Conservation (phyloP, 257 asterid species). For the Gardenia jasminoides region DNA sequence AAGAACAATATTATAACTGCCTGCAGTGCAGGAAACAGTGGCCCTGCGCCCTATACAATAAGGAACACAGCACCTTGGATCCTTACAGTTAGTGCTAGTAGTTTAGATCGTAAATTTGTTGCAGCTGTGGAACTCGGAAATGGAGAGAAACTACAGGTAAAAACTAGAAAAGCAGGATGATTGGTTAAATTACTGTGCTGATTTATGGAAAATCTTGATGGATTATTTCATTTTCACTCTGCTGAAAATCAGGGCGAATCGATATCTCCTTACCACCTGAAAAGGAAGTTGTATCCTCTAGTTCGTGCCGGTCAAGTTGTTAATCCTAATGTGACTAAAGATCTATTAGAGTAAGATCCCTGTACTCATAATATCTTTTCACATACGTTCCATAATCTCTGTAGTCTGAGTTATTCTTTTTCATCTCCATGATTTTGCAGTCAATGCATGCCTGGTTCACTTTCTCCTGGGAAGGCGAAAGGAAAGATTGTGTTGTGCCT, state of each 20-base stretch:
- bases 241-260: conserved; percentile 66
- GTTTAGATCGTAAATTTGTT: conserved; percentile 59
- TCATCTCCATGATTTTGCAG: conserved; percentile 33
- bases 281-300: conserved; percentile 54
- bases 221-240: neutral
- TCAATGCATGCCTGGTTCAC: conserved; percentile 79
- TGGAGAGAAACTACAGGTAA: conserved; percentile 53
- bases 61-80: conserved; percentile 90
- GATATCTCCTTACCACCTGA: conserved; percentile 55
- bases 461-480: conserved; percentile 56
- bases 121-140: conserved; percentile 64
- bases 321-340: conserved; percentile 37
- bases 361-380: neutral
- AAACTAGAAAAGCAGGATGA: neutral
- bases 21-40: conserved; percentile 82
- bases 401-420: too few species aligned
- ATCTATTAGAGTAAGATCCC: conserved; percentile 45
- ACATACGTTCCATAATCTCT: neutral
- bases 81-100: conserved; percentile 88
- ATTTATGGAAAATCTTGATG: neutral
- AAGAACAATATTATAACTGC: conserved; percentile 67
- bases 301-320: conserved; percentile 66
- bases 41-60: conserved; percentile 57
- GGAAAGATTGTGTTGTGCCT: conserved; percentile 81
- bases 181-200: too few species aligned